Base-by-base conservation (phyloP, 1,139 yeast species). In the Blastobotrys proliferans region DNA sequence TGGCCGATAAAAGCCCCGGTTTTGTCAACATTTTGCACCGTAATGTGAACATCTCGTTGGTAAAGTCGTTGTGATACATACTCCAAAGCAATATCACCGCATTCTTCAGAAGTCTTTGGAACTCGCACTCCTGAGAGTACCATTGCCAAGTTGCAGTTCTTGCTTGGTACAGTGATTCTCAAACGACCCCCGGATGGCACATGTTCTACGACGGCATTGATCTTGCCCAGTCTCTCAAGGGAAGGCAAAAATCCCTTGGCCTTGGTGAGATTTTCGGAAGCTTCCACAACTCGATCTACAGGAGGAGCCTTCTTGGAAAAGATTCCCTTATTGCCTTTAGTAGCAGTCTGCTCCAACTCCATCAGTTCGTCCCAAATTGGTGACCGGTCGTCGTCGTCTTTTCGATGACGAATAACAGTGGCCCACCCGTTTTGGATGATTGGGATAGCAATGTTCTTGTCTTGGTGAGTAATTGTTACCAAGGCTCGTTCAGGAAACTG, bases 1-100 rank as follows among this genome's bases (percentile, higher is more conserved):
- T 81, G 77, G 41, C 95, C 94, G 58, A 85, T 77, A 55, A 86
- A 87, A 0, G 84, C 85, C 47, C 95, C 95, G 48, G 82, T 72
- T 58, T 81, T 83, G 61, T 87, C 96, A 44, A 76, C 74, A 47
- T 77, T 82, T 51, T 77, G 76, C 21, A 86, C 74, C 45, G 81
- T 82, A 52, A 86, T 70, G 52, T 76, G 80, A 38, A 85, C 83
- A 51, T 79, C 84, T 57, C 87, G 75, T 67, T 87, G 96, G 60
- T 80, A 70, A 43, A 76, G 71, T 50, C 74, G 73, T 48, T 70
- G 73, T 56, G 71, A 72, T 51, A 81, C 73, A 56, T 67, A 79
- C 39, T 72, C 75, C 35, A 78, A 61, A 1, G 86, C 87, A 39
- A 69, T 74, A 19, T 74, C 78, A 5, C 77, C 68, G 34, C 62